Evolutionary conservation across 371 early-diverging fungal genomes (phyloP).

Genomic region (Rhizomucor pusillus): DNA sequence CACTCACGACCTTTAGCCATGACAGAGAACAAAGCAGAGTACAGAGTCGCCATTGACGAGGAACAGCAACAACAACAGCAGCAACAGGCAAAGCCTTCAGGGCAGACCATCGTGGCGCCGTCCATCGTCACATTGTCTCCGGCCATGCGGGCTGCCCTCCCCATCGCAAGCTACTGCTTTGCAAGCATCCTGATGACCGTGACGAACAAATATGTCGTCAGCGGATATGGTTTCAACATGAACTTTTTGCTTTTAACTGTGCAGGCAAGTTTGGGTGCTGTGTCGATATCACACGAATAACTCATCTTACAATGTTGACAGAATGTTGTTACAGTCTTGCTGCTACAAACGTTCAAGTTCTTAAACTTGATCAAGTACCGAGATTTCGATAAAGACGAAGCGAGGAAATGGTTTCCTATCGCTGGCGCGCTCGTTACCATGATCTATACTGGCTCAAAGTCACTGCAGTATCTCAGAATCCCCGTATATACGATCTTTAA

Average conservation of each 20-base stretch:
- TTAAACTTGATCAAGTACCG: constrained; percentile 69
- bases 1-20: not conserved
- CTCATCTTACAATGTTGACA: constrained; percentile 11
- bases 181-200: constrained; percentile 96
- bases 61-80: constrained; percentile 1
- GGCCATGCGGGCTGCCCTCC: constrained; percentile 46
- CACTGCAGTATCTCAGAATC: constrained; percentile 87
- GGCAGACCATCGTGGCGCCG: constrained; percentile 30
- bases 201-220: constrained; percentile 94
- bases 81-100: constrained; percentile 1
- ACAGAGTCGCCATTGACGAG: constrained; percentile 18
- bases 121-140: constrained; percentile 41
- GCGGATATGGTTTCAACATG: constrained; percentile 84
- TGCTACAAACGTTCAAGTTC: constrained; percentile 54
- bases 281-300: not conserved
- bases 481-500: constrained; percentile 99
- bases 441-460: constrained; percentile 98
- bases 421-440: constrained; percentile 87
- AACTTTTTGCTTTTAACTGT: constrained; percentile 87
- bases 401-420: constrained; percentile 86
- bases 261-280: constrained; percentile 57
- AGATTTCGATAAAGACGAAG: constrained; percentile 64
- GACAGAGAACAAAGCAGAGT: constrained; percentile 21
- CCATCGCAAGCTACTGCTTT: constrained; percentile 86
- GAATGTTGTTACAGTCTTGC: constrained; percentile 39